phyloP scores from a whole-genome alignment of 345 rosid species.

The Bruguiera sexangula region DNA sequence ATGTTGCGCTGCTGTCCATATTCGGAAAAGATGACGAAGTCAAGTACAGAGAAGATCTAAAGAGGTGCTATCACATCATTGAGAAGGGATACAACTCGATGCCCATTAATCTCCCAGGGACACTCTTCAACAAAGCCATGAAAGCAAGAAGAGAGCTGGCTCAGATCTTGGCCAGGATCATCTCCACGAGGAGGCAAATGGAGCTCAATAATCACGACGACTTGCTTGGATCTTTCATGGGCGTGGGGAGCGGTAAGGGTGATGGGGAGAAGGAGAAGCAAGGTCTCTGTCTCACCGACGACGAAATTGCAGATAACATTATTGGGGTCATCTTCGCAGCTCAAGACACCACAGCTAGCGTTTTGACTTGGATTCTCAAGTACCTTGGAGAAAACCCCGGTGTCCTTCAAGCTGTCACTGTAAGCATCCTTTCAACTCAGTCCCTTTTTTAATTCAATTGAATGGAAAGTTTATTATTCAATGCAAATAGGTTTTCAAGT shows the following conservation, averaged over 20 bases:
- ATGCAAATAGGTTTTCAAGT: not conserved
- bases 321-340: conserved; percentile 91
- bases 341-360: conserved; percentile 86
- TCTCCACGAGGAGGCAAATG: conserved; percentile 50
- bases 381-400: conserved; percentile 65
- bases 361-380: conserved; percentile 80
- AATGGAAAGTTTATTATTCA: not conserved
- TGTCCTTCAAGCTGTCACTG: conserved; percentile 72
- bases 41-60: conserved; percentile 69
- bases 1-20: conserved; percentile 72
- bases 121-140: conserved; percentile 86
- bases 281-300: conserved; percentile 40
- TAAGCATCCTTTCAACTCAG: conserved; percentile 27
- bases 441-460: not conserved
- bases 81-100: conserved; percentile 97
- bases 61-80: conserved; percentile 78
- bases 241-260: conserved; percentile 44
- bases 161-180: conserved; percentile 56
- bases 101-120: conserved; percentile 89
- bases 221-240: conserved; percentile 79
- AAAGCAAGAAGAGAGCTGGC: conserved; percentile 79
- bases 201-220: conserved; percentile 44
- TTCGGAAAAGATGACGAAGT: conserved; percentile 75
- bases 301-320: conserved; percentile 81
- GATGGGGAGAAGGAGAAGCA: no score